Base-by-base conservation (phyloP, 2,329 filamentous ascomycete genomes). In the Mycosphaerelloides madeirae region DNA sequence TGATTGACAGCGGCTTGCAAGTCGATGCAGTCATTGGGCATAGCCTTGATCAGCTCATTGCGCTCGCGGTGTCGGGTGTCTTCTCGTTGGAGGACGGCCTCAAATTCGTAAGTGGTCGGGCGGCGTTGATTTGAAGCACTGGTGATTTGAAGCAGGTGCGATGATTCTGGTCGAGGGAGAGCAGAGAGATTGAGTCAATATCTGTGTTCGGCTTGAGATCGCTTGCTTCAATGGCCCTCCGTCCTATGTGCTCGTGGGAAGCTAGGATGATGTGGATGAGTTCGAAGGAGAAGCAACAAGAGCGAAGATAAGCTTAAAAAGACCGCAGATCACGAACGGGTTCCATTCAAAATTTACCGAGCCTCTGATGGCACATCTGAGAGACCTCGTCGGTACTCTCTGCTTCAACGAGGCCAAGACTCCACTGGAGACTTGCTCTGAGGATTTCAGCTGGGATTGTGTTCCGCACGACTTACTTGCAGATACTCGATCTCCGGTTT, bases 11-110 rank as follows among this genome's bases (percentile, higher is more conserved):
- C 16, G 46, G 41, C 8, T 6, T 48, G 2, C 5, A 37, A n/a
- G 41, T 41, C 13, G 36, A 16, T 29, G 46, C 41, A 6, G 32
- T 41, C 13, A 15, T 48, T 29, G 46, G 46, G 2, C 46, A 48
- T 32, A 44, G 41, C 32, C 44, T 48, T 19, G 46, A 42, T 6
- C 19, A 48, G 36, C 36, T 48, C n/a, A 20, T 29, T 14, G 46
- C 37, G 2, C 20, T 44, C 3, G 25, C 25, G 12, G 25, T 48
- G 4, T 37, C 19, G 20, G 46, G 41, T 3, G 36, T 18, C 11
- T 8, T 48, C 3, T 25, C 19, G 7, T 11, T 48, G 11, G n/a
- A 28, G 18, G 41, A 44, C 11, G 37, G 22, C 19, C 5, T 48
- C 14, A 19, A 22, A 9, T 28, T 48, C 8, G 32, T 44, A 7